Evolutionary conservation across 345 rosid genomes (phyloP).

Genomic region (Cardamine chenopodiifolia): DNA sequence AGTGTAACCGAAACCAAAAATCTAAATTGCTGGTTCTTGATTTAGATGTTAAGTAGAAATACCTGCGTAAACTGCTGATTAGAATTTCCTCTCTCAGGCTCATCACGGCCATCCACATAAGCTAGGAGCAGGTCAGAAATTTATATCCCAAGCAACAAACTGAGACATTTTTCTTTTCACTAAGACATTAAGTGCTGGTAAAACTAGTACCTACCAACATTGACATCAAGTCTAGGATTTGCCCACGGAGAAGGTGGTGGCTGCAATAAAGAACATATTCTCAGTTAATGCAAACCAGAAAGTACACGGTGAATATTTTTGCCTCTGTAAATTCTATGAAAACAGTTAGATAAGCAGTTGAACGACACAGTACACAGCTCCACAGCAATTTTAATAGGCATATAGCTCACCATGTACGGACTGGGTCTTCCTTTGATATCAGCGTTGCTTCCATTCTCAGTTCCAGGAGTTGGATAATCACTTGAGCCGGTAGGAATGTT

Average conservation of each 20-base stretch:
- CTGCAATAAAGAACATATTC: conserved; percentile 47
- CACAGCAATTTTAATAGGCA: background rate
- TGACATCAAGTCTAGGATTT: conserved; percentile 90
- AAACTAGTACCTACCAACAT: conserved; percentile 72
- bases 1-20: conserved; percentile 12
- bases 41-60: conserved; percentile 11
- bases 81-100: conserved; percentile 73
- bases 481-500: conserved; percentile 88
- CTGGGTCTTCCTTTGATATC: conserved; percentile 83
- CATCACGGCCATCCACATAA: conserved; percentile 94
- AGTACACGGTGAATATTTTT: background rate
- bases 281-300: background rate
- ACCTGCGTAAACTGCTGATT: conserved; percentile 85
- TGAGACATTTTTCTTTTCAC: background rate
- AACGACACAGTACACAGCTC: background rate
- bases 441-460: conserved; percentile 58
- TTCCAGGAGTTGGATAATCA: conserved; percentile 82
- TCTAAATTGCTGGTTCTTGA: background rate
- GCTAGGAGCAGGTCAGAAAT: conserved; percentile 51
- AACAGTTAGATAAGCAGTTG: conserved; percentile 1
- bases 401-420: conserved; percentile 68
- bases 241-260: conserved; percentile 92
- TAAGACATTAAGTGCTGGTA: conserved; percentile 9
- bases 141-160: conserved; percentile 28
- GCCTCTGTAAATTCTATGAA: background rate